Conservation (phyloP, 2,329 filamentous ascomycete genomes). For the Colletotrichum sp. region DNA sequence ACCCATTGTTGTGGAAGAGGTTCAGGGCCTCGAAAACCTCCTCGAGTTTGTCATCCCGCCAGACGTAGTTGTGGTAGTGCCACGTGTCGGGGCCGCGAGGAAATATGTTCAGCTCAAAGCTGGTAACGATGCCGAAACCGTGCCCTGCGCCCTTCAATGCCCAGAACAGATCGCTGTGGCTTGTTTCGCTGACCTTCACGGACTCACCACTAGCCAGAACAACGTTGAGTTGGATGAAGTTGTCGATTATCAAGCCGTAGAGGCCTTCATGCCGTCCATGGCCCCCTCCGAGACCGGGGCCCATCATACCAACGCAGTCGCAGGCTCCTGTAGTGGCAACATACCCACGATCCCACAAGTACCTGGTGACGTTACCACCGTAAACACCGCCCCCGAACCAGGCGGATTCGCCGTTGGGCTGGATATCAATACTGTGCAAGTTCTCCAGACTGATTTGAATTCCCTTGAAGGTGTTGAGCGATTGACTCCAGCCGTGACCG, state of each 20-base stretch:
- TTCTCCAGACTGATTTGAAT: conserved; percentile 25
- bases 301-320: conserved; percentile 53
- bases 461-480: conserved; percentile 24
- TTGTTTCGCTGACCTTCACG: conserved; percentile 34
- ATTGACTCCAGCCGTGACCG: conserved; percentile 23
- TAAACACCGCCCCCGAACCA: background rate
- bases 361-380: background rate
- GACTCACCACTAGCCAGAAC: conserved; percentile 54
- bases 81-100: conserved; percentile 25
- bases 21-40: conserved; percentile 25
- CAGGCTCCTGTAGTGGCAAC: conserved; percentile 47
- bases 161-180: conserved; percentile 6
- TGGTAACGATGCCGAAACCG: conserved; percentile 43
- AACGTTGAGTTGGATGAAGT: conserved; percentile 54
- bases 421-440: conserved; percentile 16
- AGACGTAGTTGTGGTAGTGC: conserved; percentile 28
- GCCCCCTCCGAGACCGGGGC: conserved; percentile 61
- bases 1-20: conserved; percentile 21
- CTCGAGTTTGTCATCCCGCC: conserved; percentile 23
- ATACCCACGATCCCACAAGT: conserved; percentile 19
- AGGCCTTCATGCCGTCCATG: conserved; percentile 59
- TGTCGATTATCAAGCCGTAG: conserved; percentile 57
- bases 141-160: background rate
- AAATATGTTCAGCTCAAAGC: conserved; percentile 41
- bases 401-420: background rate